Evolutionary conservation across 2,329 filamentous ascomycete genomes (phyloP).

Genomic region (Lachnellula suecica): DNA sequence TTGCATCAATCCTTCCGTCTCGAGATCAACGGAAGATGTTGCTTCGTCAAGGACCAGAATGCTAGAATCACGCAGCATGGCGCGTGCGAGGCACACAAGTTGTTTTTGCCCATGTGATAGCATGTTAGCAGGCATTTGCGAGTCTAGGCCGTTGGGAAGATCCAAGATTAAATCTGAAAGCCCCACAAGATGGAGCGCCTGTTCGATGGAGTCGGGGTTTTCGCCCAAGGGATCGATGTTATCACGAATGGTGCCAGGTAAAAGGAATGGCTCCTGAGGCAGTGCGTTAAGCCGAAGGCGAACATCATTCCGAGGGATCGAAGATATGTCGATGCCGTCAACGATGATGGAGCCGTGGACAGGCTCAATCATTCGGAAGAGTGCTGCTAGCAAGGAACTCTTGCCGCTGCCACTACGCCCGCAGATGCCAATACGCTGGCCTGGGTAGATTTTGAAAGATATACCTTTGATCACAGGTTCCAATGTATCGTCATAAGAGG

Average conservation of each 20-base stretch:
- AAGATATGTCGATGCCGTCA: conserved; percentile 41
- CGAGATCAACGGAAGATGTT: conserved; percentile 32
- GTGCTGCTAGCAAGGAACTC: conserved; percentile 33
- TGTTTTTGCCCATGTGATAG: conserved; percentile 46
- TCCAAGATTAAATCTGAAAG: conserved; percentile 7
- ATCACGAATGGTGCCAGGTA: conserved; percentile 34
- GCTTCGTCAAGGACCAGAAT: conserved; percentile 34
- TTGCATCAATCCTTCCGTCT: conserved; percentile 11
- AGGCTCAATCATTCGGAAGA: conserved; percentile 68
- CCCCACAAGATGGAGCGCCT: conserved; percentile 76
- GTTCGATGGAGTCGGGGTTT: conserved; percentile 63
- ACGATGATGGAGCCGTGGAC: conserved; percentile 53
- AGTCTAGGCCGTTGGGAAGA: conserved; percentile 32
- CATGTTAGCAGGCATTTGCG: not conserved
- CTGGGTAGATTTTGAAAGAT: conserved; percentile 21
- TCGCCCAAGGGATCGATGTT: conserved; percentile 37
- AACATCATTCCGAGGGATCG: conserved; percentile 37
- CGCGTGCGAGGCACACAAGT: conserved; percentile 45
- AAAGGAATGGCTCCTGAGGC: conserved; percentile 41
- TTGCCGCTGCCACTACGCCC: conserved; percentile 40
- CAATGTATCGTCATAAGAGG: not conserved
- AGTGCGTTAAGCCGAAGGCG: conserved; percentile 40
- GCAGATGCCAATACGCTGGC: conserved; percentile 49
- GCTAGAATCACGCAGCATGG: conserved; percentile 34
- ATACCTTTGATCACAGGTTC: conserved; percentile 3